These are phyloP conservation scores for Diaporthe citriasiana DNA, from an alignment of 2,329 filamentous ascomycete species.

Conservation along the genomic window DNA sequence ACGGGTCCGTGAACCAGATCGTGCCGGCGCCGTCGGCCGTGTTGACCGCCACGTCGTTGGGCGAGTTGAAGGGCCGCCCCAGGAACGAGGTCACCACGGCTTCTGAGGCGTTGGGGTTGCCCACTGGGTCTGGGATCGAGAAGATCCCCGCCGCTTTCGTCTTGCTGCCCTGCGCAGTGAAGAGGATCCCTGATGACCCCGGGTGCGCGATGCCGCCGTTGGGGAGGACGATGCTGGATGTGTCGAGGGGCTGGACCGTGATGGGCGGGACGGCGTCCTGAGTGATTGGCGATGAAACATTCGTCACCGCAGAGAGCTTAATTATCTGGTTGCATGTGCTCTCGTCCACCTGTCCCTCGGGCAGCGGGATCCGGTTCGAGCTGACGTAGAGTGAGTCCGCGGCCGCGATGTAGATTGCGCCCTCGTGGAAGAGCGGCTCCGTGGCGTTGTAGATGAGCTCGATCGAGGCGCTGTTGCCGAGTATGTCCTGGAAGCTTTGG, in stretches of 20 bases:
- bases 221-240: conserved; percentile 31
- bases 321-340: conserved; percentile 41
- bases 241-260: conserved; percentile 24
- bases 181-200: conserved; percentile 26
- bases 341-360: conserved; percentile 34
- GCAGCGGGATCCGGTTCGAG: conserved; percentile 42
- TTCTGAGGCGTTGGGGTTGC: conserved; percentile 44
- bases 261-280: conserved; percentile 17
- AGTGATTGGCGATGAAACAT: conserved; percentile 30
- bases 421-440: conserved; percentile 42
- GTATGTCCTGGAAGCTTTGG: conserved; percentile 34
- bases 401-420: conserved; percentile 32
- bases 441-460: conserved; percentile 40
- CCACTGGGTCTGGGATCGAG: conserved; percentile 39
- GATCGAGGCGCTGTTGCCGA: conserved; percentile 38
- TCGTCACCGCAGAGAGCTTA: conserved; percentile 34
- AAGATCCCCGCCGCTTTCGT: conserved; percentile 34
- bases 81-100: conserved; percentile 56
- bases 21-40: conserved; percentile 52
- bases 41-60: conserved; percentile 62
- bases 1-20: conserved; percentile 65
- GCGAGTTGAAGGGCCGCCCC: conserved; percentile 62
- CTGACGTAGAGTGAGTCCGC: conserved; percentile 37
- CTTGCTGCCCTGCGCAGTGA: conserved; percentile 42
- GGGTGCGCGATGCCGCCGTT: conserved; percentile 34